Base-by-base conservation (phyloP, 495 filamentous ascomycete genomes). In the Alectoria sarmentosa region DNA sequence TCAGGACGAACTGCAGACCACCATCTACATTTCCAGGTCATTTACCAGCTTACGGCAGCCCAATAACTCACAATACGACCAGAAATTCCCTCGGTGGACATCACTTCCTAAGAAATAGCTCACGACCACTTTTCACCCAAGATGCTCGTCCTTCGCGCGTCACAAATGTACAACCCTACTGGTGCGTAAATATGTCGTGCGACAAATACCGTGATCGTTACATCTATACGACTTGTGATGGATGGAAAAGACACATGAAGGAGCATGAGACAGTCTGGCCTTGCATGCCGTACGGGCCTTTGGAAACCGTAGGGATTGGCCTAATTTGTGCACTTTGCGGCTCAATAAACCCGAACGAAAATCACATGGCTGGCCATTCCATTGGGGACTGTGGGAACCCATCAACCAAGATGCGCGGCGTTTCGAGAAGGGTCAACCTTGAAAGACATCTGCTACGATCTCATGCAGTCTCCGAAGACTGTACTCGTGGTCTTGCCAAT, bases 171-270 rank as follows among this genome's bases (percentile, higher is more conserved):
- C 49, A 13, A 5, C 13, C 26, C 3, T 32, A 8, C 2, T 3
- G 13, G 13, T 54, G 49, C 26, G 6, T 32, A 13, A 32, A 54
- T 19, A 54, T 54, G 13, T 32, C 8, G 4, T 54, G 49, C 49
- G 4, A 54, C 0, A 30, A 30, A 17, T 38, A 63, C 38, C 17
- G 9, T 14, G 28, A 57, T 26, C 49, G 30, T 36, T 17, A 57
- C 26, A 34, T 21, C 52, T 55, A 57, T 36, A 36, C 9, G 3
- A 63, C 49, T 11, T 57, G 61, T 41, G 61, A 63, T 13, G 61
- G 14, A 23, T 63, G 49, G 52, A 63, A 63, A 39, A 63, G 61
- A 42, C 61, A 63, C 28, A 55, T 56, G 28, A 63, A 41, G 30
- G 61, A 63, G 28, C 61, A 63, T 28, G 49, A 63, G 19, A 55